Conservation (phyloP, 495 filamentous ascomycete species). For the Lineolata rhizophorae region DNA sequence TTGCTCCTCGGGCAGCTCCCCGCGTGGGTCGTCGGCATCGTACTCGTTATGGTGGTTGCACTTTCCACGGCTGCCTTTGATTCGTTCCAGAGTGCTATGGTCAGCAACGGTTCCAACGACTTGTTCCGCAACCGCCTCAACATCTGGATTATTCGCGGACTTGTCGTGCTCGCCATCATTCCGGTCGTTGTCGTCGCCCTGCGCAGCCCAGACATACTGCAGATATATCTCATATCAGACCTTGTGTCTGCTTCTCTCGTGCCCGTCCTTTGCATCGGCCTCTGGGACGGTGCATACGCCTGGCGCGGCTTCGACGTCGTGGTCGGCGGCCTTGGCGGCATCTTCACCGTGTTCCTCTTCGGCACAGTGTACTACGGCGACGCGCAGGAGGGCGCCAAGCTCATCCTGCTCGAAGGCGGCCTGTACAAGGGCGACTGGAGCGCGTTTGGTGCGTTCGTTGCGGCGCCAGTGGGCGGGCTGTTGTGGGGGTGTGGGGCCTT, state of each 20-base stretch:
- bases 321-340: constrained; percentile 44
- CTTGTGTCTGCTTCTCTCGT: constrained; percentile 48
- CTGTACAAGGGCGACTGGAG: constrained; percentile 53
- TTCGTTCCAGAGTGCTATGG: constrained; percentile 53
- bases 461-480: constrained; percentile 48
- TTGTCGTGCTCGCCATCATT: constrained; percentile 43
- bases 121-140: constrained; percentile 55
- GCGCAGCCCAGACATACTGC: constrained; percentile 44
- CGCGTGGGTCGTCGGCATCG: constrained; percentile 51
- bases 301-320: constrained; percentile 57
- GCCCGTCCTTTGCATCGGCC: constrained; percentile 42
- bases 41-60: constrained; percentile 52
- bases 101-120: constrained; percentile 52
- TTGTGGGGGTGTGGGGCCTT: constrained; percentile 44
- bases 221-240: constrained; percentile 59
- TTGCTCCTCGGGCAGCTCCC: constrained; percentile 45
- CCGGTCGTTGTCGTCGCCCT: constrained; percentile 49
- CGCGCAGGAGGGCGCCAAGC: constrained; percentile 35
- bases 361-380: constrained; percentile 45
- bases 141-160: constrained; percentile 41
- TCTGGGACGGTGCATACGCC: constrained; percentile 39
- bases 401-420: constrained; percentile 46
- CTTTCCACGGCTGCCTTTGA: constrained; percentile 56
- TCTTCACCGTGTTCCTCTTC: constrained; percentile 55
- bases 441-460: constrained; percentile 56